phyloP scores from a whole-genome alignment of 2,329 filamentous ascomycete genomes.

The Alternaria gaisen region DNA sequence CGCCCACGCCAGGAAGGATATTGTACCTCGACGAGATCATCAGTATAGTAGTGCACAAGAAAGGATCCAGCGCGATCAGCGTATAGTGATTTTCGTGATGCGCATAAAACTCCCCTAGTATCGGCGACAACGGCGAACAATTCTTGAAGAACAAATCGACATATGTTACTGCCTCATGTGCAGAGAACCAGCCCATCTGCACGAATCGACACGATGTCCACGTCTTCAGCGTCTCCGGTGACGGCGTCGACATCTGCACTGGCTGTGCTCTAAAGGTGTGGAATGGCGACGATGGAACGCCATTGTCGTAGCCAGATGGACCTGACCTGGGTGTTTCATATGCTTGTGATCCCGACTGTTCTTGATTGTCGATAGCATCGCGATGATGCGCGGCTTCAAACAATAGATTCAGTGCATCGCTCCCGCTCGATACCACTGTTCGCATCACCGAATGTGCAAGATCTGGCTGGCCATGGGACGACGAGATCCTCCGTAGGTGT shows the following conservation, averaged over 20 bases:
- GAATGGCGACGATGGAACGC: conserved; percentile 38
- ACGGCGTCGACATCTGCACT: conserved; percentile 51
- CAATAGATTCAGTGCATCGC: conserved; percentile 62
- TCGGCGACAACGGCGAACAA: conserved; percentile 61
- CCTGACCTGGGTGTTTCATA: conserved; percentile 50
- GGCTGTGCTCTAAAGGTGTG: conserved; percentile 46
- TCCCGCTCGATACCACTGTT: conserved; percentile 62
- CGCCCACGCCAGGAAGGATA: conserved; percentile 50
- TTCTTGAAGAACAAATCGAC: conserved; percentile 64
- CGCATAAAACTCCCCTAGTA: conserved; percentile 60
- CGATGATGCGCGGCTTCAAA: conserved; percentile 59
- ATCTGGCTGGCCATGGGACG: conserved; percentile 38
- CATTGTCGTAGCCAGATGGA: conserved; percentile 35
- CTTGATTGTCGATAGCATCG: conserved; percentile 48
- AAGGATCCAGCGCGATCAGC: conserved; percentile 61
- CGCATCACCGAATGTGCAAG: conserved; percentile 56
- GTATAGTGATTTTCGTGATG: conserved; percentile 59
- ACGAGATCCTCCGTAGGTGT: conserved; percentile 44
- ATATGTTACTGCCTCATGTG: conserved; percentile 63
- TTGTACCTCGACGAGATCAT: conserved; percentile 65
- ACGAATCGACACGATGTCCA: conserved; percentile 64
- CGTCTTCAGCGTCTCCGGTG: conserved; percentile 53
- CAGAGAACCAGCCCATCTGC: conserved; percentile 65
- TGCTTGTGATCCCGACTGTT: conserved; percentile 46
- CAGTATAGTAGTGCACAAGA: conserved; percentile 63